Evolutionary conservation across 768 basidiomycete genomes (phyloP), one percentile per base, ranked within the genome.

Genomic region (Podaxis pistillaris): DNA sequence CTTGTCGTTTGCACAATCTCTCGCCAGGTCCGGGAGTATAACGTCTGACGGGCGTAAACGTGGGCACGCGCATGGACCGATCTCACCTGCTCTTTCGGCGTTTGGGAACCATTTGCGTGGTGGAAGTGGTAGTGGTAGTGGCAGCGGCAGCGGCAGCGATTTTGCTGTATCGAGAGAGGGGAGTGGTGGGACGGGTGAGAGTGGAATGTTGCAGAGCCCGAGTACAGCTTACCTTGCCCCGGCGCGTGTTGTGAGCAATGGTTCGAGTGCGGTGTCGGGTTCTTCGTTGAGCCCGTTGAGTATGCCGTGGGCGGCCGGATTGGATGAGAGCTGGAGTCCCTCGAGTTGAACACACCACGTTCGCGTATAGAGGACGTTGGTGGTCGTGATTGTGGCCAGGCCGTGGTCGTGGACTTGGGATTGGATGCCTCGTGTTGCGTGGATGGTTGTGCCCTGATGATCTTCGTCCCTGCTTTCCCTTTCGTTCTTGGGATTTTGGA

Each of bases 51-150:
- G 80, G n/a, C 79, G 83, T 26, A 74, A 71, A 52, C 73, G 72
- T 65, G 66, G 72, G 40, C 19, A 60, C 56, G 41, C 51, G 13
- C 64, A 60, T 57, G 70, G 64, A 1, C 68, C 74, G 5, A 68
- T 78, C 38, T 85, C 85, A 2, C 85, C 85, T 36, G 76, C 81
- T 0, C 63, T 82, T 52, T 85, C 84, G 0, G 82, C 81, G 0
- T 83, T 86, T 67, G 83, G 83, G 57, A 70, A 68, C 22, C 71
- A 70, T 56, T 62, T 66, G 56, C 66, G 60, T 19, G 64, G 49
- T 47, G 66, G 67, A 28, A 57, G 67, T 59, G 58, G 61, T 60
- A 64, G 33, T 50, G 66, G 28, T 55, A 66, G 26, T 58, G 65
- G 44, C 26, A 55, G 55, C 28, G 65, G 44, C 26, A 55, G 55